Percentiles rank a stretch among this genome's conserved stretches.
Conservation (phyloP, 306 rosid genomes). For the Boehmeria nivea region DNA sequence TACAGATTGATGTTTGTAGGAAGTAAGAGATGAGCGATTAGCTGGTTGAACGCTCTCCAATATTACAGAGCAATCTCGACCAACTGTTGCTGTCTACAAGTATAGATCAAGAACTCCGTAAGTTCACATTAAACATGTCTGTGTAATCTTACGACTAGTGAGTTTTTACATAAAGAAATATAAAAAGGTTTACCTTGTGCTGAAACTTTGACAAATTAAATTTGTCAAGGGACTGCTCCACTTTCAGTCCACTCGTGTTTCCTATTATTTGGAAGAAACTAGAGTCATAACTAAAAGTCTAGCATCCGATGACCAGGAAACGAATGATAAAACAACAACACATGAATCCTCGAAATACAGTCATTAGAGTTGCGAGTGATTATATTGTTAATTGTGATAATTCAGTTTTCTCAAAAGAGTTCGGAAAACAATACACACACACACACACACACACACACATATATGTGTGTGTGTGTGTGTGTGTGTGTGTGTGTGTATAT, state of each 20-base stretch:
- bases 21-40: slow-evolving; percentile 66
- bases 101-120: slow-evolving; percentile 25
- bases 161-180: slow-evolving; percentile 6
- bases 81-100: slow-evolving; percentile 44
- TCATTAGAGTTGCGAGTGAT: too few relatives aligned
- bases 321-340: too few relatives aligned
- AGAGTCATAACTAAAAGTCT: background rate
- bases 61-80: slow-evolving; percentile 27
- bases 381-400: too few relatives aligned
- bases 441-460: too few relatives aligned
- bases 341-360: too few relatives aligned
- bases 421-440: too few relatives aligned
- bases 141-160: slow-evolving; percentile 14
- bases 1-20: slow-evolving; percentile 35
- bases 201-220: slow-evolving; percentile 33
- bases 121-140: slow-evolving; percentile 13
- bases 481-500: too few relatives aligned
- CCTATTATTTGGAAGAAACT: slow-evolving; percentile 23
- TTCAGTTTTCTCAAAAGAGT: too few relatives aligned
- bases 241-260: slow-evolving; percentile 30
- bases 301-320: too few relatives aligned
- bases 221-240: slow-evolving; percentile 29
- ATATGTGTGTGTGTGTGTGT: too few relatives aligned
- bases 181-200: slow-evolving; percentile 36
- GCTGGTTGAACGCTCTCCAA: slow-evolving; percentile 66